Percentiles rank a stretch among this genome's conserved stretches.
Conservation (phyloP, 352 stramenopile species). For the Globisporangium iwayamae region DNA sequence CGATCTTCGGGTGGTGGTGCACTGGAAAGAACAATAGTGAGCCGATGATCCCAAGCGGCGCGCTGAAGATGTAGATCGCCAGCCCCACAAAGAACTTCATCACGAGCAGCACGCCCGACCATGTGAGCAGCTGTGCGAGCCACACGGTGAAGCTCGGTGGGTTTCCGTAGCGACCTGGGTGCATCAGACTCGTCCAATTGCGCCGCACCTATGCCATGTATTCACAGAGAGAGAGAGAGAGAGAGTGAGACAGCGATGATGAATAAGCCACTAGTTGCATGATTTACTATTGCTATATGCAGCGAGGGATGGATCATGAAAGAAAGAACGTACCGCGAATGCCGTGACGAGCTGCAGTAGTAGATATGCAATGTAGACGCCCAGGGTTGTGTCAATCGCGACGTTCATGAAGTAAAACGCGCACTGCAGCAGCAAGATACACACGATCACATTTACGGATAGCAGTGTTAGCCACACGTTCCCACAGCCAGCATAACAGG, state of each 20-base stretch:
- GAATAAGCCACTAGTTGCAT: too few species aligned
- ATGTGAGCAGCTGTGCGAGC: constrained; percentile 59
- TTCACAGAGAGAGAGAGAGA: neutral
- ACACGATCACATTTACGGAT: neutral
- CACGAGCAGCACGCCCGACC: constrained; percentile 54
- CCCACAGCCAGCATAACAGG: neutral
- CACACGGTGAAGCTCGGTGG: constrained; percentile 66
- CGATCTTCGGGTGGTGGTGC: constrained; percentile 65
- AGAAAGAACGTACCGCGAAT: constrained; percentile 37
- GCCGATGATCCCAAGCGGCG: constrained; percentile 53
- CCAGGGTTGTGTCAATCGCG: constrained; percentile 77
- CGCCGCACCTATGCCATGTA: constrained; percentile 31
- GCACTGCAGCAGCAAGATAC: constrained; percentile 30
- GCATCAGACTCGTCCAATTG: constrained; percentile 57
- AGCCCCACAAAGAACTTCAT: constrained; percentile 72
- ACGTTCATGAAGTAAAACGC: constrained; percentile 89
- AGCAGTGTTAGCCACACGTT: neutral
- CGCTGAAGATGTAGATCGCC: constrained; percentile 60
- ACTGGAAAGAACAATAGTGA: constrained; percentile 67
- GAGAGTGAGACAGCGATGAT: too few species aligned
- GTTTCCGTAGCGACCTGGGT: constrained; percentile 63
- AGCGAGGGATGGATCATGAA: neutral
- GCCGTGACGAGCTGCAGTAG: constrained; percentile 57
- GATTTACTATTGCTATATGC: too few species aligned
- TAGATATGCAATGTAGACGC: constrained; percentile 80